A percentile compares a stretch with the other conserved stretches of the same genome.
phyloP scores from a whole-genome alignment of 306 rosid species.

The Trifolium subterraneum region DNA sequence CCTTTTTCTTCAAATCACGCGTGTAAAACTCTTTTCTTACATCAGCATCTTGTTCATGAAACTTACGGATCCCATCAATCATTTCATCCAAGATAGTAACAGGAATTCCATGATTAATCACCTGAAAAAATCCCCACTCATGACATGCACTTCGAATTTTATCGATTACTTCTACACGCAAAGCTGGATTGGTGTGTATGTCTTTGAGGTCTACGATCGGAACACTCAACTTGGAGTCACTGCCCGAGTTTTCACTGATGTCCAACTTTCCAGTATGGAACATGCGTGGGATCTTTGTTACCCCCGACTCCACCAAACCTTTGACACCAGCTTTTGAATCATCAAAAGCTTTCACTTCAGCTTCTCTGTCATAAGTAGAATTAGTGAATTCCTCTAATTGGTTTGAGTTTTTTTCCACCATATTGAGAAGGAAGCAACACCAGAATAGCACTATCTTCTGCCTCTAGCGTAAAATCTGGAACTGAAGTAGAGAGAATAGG shows the following conservation, averaged over 20 bases:
- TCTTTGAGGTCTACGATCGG: neutral
- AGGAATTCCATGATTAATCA: neutral
- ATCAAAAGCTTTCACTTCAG: neutral
- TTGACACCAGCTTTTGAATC: neutral
- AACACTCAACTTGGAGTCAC: neutral
- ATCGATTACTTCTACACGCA: slow-evolving; percentile 28
- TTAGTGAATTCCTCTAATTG: neutral
- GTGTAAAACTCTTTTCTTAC: slow-evolving; percentile 41
- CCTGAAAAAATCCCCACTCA: neutral
- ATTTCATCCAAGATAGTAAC: too few species aligned
- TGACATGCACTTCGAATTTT: slow-evolving; percentile 33
- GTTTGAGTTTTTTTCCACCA: neutral
- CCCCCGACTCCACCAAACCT: neutral
- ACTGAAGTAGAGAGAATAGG: neutral
- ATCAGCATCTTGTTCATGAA: too few species aligned
- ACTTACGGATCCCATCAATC: too few species aligned
- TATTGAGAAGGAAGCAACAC: neutral
- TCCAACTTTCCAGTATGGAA: neutral
- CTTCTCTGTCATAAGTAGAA: neutral
- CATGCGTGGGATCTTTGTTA: neutral
- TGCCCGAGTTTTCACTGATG: neutral
- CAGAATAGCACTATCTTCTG: neutral
- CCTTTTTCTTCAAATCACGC: slow-evolving; percentile 28
- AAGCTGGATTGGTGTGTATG: neutral
- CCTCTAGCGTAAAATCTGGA: neutral